Evolutionary conservation across 495 filamentous ascomycete species (phyloP).

Genomic region (Penicillium waksmanii): DNA sequence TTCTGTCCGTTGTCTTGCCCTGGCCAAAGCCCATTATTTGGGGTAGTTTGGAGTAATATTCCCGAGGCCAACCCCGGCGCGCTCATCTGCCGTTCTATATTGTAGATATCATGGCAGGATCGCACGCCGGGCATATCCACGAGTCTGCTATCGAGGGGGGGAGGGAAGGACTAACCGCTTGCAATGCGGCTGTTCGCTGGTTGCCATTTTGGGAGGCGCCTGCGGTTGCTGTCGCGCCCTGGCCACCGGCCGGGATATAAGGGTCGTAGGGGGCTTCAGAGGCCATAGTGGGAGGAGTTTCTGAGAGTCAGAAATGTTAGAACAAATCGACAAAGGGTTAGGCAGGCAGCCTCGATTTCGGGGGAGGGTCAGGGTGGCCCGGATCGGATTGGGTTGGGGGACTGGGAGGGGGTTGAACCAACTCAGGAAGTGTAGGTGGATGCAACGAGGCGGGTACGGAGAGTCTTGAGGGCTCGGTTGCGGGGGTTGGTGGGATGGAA

Average conservation of each 20-base stretch:
- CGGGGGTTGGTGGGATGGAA: not conserved
- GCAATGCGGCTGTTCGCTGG: slow-evolving; percentile 70
- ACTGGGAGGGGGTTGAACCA: slow-evolving; percentile 12
- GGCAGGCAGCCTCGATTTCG: slow-evolving; percentile 17
- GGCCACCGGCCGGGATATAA: slow-evolving; percentile 77
- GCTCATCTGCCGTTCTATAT: not conserved
- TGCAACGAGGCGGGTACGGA: not conserved
- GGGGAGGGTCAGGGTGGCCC: slow-evolving; percentile 28
- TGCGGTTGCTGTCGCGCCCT: slow-evolving; percentile 44
- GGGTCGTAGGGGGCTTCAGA: slow-evolving; percentile 85
- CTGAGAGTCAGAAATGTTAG: slow-evolving; percentile 17
- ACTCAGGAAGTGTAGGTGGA: slow-evolving; percentile 10
- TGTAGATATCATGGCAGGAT: not conserved
- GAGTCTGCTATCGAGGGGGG: slow-evolving; percentile 1
- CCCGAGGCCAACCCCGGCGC: not conserved
- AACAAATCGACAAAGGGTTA: slow-evolving; percentile 11
- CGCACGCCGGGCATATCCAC: not conserved
- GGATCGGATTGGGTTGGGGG: slow-evolving; percentile 18
- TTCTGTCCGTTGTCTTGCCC: not conserved
- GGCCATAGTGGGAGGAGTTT: slow-evolving; percentile 51
- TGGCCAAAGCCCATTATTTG: not conserved
- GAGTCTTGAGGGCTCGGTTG: not conserved
- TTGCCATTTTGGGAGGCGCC: slow-evolving; percentile 61
- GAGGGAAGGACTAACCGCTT: slow-evolving; percentile 66
- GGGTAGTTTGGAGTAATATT: not conserved